phyloP scores from a whole-genome alignment of 108 stramenopile genomes.

The Discostella stelligeroides region DNA sequence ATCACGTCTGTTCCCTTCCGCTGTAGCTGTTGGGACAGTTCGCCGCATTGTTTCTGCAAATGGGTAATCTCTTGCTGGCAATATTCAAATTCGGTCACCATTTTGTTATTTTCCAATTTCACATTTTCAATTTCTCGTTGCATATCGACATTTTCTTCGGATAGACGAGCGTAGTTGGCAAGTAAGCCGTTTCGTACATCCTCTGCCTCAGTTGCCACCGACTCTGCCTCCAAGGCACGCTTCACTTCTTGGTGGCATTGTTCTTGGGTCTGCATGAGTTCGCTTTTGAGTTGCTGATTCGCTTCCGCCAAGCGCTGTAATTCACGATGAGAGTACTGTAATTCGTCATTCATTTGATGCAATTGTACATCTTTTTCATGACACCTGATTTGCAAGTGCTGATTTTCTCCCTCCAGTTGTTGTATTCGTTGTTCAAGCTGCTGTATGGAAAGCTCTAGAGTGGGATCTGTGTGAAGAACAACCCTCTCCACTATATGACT shows the following conservation, averaged over 20 bases:
- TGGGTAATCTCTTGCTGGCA: conserved; percentile 16
- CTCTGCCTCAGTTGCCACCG: conserved; percentile 29
- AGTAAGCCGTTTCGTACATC: conserved; percentile 29
- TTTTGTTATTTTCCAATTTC: conserved; percentile 11
- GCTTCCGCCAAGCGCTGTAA: conserved; percentile 9
- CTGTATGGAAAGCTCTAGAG: neutral
- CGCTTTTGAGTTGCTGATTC: conserved; percentile 21
- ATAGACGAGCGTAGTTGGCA: conserved; percentile 30
- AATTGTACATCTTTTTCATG: conserved; percentile 8
- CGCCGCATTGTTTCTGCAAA: conserved; percentile 8
- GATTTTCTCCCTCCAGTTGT: conserved; percentile 18
- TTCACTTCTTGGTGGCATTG: conserved; percentile 25
- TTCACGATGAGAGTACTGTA: conserved; percentile 5
- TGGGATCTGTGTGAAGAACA: neutral
- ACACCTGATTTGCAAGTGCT: conserved; percentile 8
- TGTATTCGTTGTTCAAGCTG: conserved; percentile 5
- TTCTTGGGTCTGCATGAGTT: conserved; percentile 7
- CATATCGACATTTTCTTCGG: conserved; percentile 44
- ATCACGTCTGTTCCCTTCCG: conserved; percentile 12
- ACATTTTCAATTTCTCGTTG: conserved; percentile 23
- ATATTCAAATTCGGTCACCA: conserved; percentile 22
- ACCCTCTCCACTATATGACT: neutral
- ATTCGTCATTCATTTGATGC: conserved; percentile 11
- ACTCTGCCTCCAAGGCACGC: conserved; percentile 29
- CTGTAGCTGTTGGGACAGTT: conserved; percentile 13